Percentiles rank a stretch among this genome's conserved stretches.
Conservation (phyloP, 164 flowering plant species). For the Aristolochia contorta region DNA sequence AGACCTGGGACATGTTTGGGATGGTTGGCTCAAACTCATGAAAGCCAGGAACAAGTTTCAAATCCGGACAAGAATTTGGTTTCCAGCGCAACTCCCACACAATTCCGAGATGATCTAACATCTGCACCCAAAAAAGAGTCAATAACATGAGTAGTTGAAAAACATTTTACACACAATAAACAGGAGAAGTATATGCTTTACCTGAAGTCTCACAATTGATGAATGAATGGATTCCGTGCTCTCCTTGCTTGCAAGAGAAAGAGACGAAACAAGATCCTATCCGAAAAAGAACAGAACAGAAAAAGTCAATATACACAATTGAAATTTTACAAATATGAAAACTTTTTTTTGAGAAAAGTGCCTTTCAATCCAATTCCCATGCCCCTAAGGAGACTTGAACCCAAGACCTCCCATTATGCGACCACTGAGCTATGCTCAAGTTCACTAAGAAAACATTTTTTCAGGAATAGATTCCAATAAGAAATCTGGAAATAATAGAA, state of each 20-base stretch:
- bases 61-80: constrained; percentile 17
- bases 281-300: neutral
- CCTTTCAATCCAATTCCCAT: too few species aligned
- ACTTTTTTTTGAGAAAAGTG: too few species aligned
- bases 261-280: constrained; percentile 70
- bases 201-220: constrained; percentile 88
- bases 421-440: too few species aligned
- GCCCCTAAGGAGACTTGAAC: too few species aligned
- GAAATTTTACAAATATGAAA: too few species aligned
- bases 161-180: neutral
- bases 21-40: constrained; percentile 47
- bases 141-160: neutral
- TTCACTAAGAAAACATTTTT: too few species aligned
- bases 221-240: constrained; percentile 77
- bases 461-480: neutral
- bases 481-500: neutral
- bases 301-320: neutral
- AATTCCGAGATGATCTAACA: constrained; percentile 73
- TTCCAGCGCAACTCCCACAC: constrained; percentile 86
- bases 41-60: constrained; percentile 12
- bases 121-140: constrained; percentile 28
- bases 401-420: too few species aligned
- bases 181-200: constrained; percentile 11
- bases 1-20: constrained; percentile 66
- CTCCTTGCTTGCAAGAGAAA: constrained; percentile 78